phyloP scores from a whole-genome alignment of 116 monocot genomes.

The Zostera marina region DNA sequence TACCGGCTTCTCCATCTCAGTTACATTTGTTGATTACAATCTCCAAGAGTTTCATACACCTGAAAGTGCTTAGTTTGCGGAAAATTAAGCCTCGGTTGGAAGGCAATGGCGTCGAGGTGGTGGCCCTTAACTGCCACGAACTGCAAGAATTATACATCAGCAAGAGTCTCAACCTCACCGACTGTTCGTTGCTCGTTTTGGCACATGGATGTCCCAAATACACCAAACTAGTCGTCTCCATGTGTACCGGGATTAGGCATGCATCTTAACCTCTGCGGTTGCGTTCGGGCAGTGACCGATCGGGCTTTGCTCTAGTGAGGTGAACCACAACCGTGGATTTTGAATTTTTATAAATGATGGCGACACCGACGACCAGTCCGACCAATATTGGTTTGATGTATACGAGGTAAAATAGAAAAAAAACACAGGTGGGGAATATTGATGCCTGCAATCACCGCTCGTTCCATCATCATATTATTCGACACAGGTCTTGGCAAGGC shows the following conservation, averaged over 20 bases:
- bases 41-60: constrained; percentile 58
- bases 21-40: constrained; percentile 59
- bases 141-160: constrained; percentile 75
- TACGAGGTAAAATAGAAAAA: no score
- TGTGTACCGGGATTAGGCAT: constrained; percentile 55
- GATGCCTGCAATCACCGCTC: no score
- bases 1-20: no score
- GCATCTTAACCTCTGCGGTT: constrained; percentile 79
- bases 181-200: constrained; percentile 52
- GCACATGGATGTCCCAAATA: constrained; percentile 63
- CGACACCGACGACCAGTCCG: no score
- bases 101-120: constrained; percentile 48
- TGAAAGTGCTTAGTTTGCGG: constrained; percentile 45
- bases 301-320: constrained; percentile 34
- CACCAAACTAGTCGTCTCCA: constrained; percentile 60
- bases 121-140: constrained; percentile 69
- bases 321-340: no score
- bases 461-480: no score
- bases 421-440: no score
- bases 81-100: constrained; percentile 69
- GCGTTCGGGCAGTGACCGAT: constrained; percentile 63
- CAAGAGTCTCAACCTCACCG: constrained; percentile 61
- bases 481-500: no score
- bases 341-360: no score
- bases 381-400: no score